Evolutionary conservation across 805 yeast genomes (phyloP), one percentile per base, ranked within the genome.

Genomic region (Saccharomycopsis javanensis): DNA sequence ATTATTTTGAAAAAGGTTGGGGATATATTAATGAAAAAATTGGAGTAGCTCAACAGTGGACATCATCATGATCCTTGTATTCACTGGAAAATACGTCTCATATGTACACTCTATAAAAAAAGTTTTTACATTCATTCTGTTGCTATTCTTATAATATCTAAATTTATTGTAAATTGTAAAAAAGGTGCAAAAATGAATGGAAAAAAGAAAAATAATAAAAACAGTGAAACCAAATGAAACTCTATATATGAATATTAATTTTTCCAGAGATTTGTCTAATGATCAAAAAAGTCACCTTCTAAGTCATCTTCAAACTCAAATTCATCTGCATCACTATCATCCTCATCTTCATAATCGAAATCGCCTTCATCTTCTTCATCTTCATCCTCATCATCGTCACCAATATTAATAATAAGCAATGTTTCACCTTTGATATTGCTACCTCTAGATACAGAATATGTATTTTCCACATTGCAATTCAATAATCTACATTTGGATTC

Each of bases 401-500:
- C 51, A 6, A 27, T 23, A 13, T 30, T 28, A 25, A 76, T 70
- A 61, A 73, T 69, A 55, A 73, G 67, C 57, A 83, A 70, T 0
- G 82, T 80, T 63, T 83, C 88, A 60, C 85, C 85, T 69, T 83
- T 83, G 28, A 78, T 60, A 20, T 63, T 66, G 13, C 73, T 66
- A 55, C 83, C 82, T 64, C 79, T 73, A 2, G 79, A 75, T 23
- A 94, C 91, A 18, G 74, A 75, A 67, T 83, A 88, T 0, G 82
- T 75, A 8, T 95, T 88, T 69, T 91, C 98, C 27, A 94, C 85
- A 61, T 87, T 84, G 75, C 97, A 92, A 64, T 85, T 85, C 13
- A 83, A 80, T 61, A 94, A 77, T 66, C 78, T 82, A 48, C 81
- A 75, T 69, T 85, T 88, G 56, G 76, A 66, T 33, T 81, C 83